Conservation (phyloP, 2,329 filamentous ascomycete species). For the Fusarium subtropicale region DNA sequence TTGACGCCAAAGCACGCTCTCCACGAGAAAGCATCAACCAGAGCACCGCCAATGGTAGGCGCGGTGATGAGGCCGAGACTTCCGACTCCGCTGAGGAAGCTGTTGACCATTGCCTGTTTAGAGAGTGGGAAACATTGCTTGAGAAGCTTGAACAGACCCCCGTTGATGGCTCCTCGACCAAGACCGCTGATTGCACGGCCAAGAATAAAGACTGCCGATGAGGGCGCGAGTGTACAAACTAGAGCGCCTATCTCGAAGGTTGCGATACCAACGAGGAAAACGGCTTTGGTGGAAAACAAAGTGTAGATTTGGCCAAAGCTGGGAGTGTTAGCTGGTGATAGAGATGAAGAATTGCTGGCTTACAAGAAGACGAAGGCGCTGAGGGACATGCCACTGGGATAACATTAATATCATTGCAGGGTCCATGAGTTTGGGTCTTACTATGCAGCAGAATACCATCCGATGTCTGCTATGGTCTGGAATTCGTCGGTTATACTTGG, state of each 20-base stretch:
- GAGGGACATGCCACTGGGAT: not conserved
- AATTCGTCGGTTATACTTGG: conserved; percentile 45
- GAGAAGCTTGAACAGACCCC: conserved; percentile 42
- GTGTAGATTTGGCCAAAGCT: conserved; percentile 50
- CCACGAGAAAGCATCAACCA: conserved; percentile 41
- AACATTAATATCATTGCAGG: not conserved
- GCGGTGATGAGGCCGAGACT: conserved; percentile 39
- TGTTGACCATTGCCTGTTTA: conserved; percentile 37
- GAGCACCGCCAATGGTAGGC: conserved; percentile 34
- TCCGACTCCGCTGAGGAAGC: conserved; percentile 36
- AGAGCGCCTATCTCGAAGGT: conserved; percentile 51
- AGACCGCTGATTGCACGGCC: conserved; percentile 54
- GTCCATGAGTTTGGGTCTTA: not conserved
- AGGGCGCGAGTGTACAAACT: conserved; percentile 52
- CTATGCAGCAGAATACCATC: conserved; percentile 47
- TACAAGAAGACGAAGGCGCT: not conserved
- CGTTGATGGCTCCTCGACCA: conserved; percentile 46
- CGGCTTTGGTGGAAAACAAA: conserved; percentile 46
- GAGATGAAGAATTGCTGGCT: not conserved
- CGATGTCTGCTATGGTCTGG: conserved; percentile 43
- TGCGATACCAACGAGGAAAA: conserved; percentile 47
- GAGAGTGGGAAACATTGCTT: conserved; percentile 41
- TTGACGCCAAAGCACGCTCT: conserved; percentile 45
- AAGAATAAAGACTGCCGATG: conserved; percentile 52
- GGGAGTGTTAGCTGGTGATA: not conserved